Percentiles rank a stretch among this genome's conserved stretches.
Evolutionary conservation across 1,284 basidiomycete species (phyloP).

Genomic region (Ustilago shanxiensis): DNA sequence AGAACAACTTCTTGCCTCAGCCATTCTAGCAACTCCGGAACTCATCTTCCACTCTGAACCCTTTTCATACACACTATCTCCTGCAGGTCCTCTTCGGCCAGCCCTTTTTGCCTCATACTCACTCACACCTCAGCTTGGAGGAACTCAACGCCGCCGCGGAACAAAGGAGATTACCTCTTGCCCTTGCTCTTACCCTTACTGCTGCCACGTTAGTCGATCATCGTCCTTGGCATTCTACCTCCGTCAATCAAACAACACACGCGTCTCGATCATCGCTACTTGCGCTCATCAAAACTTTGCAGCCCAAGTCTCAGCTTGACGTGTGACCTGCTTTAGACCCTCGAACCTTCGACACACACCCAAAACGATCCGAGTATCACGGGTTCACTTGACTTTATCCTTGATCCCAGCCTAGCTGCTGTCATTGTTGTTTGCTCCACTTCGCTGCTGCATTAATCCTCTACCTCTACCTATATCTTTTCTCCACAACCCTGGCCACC

Average conservation of each 20-base stretch:
- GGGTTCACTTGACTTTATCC: background rate
- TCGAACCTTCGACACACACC: background rate
- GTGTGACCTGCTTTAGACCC: background rate
- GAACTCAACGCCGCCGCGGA: conserved; percentile 3
- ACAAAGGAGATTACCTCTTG: background rate
- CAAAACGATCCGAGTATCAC: conserved; percentile 19
- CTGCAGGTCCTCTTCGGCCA: background rate
- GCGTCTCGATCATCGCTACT: background rate
- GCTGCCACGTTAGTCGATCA: conserved; percentile 8
- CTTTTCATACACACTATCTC: too few species aligned
- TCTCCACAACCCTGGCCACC: background rate
- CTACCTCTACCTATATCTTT: background rate
- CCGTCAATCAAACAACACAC: too few species aligned
- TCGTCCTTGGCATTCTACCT: conserved; percentile 1
- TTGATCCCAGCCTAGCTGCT: background rate
- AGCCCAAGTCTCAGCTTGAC: too few species aligned
- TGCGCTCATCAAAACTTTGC: background rate
- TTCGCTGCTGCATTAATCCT: background rate
- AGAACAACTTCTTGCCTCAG: background rate
- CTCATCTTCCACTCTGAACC: conserved; percentile 4
- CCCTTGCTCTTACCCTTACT: background rate
- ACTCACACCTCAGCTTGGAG: background rate
- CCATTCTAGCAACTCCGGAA: conserved; percentile 4
- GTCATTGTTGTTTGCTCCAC: conserved; percentile 4
- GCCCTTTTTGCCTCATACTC: background rate